Percentiles rank a stretch among this genome's conserved stretches.
Evolutionary conservation across 371 early-diverging fungal species (phyloP).

Genomic region (Cokeromyces recurvatus): DNA sequence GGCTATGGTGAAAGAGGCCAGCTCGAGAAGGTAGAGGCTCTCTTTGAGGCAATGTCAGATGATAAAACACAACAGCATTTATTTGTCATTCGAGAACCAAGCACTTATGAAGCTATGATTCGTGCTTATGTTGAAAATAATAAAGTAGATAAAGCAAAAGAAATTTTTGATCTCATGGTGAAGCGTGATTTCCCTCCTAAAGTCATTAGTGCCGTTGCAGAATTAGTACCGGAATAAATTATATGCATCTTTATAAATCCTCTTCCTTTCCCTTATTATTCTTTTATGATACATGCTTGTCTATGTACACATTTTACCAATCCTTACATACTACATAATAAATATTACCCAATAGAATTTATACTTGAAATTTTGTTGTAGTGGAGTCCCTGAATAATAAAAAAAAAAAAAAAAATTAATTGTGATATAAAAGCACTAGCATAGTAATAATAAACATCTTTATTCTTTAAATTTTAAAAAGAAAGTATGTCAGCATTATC

Average conservation of each 20-base stretch:
- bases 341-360: too few relatives aligned
- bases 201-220: slow-evolving; percentile 38
- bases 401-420: too few relatives aligned
- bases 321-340: too few relatives aligned
- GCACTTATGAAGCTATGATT: slow-evolving; percentile 64
- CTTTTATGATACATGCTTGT: too few relatives aligned
- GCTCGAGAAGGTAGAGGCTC: slow-evolving; percentile 38
- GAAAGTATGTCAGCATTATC: background rate
- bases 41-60: slow-evolving; percentile 56
- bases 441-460: too few relatives aligned
- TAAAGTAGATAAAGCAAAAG: slow-evolving; percentile 39
- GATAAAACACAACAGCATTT: slow-evolving; percentile 20
- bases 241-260: too few relatives aligned
- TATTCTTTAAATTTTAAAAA: too few relatives aligned
- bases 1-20: slow-evolving; percentile 49
- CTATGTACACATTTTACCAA: too few relatives aligned
- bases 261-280: too few relatives aligned
- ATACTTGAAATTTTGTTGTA: too few relatives aligned
- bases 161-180: slow-evolving; percentile 33
- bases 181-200: slow-evolving; percentile 48
- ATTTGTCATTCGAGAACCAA: slow-evolving; percentile 53
- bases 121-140: slow-evolving; percentile 49
- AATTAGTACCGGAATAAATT: slow-evolving; percentile 12
- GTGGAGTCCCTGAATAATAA: too few relatives aligned
- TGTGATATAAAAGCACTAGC: too few relatives aligned